Conservation (phyloP, 2,329 filamentous ascomycete genomes). For the Colletotrichum sp. region DNA sequence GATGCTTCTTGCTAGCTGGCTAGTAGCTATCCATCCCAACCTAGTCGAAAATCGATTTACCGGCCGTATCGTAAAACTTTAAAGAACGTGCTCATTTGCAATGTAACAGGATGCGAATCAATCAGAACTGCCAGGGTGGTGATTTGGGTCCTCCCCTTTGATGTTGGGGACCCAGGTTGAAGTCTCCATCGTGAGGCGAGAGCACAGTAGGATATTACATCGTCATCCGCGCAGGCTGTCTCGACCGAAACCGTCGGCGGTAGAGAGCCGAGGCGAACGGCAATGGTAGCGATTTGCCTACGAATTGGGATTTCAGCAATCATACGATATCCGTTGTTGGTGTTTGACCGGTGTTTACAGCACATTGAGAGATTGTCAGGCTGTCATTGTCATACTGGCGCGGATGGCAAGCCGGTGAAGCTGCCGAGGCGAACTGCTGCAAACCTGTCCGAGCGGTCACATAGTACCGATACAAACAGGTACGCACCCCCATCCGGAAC, state of each 20-base stretch:
- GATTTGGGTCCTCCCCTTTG: not conserved
- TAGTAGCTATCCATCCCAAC: not conserved
- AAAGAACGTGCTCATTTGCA: not conserved
- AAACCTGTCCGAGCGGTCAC: slow-evolving; percentile 5
- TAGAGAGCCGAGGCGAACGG: not conserved
- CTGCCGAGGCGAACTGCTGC: not conserved
- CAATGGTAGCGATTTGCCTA: not conserved
- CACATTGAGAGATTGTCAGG: not conserved
- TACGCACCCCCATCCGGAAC: not conserved
- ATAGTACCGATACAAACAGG: slow-evolving; percentile 4
- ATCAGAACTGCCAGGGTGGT: not conserved
- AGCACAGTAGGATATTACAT: not conserved
- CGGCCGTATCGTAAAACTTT: not conserved
- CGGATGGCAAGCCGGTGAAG: not conserved
- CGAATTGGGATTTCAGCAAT: not conserved
- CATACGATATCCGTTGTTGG: not conserved
- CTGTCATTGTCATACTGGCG: not conserved
- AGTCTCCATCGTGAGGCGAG: not conserved
- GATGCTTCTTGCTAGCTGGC: not conserved
- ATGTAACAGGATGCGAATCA: not conserved
- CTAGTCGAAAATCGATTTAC: not conserved
- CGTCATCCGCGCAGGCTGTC: not conserved
- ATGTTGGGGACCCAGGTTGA: not conserved
- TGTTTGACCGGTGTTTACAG: not conserved
- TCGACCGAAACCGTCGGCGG: not conserved